Conservation (phyloP, 75 land plant species). For the Pinus taeda region DNA sequence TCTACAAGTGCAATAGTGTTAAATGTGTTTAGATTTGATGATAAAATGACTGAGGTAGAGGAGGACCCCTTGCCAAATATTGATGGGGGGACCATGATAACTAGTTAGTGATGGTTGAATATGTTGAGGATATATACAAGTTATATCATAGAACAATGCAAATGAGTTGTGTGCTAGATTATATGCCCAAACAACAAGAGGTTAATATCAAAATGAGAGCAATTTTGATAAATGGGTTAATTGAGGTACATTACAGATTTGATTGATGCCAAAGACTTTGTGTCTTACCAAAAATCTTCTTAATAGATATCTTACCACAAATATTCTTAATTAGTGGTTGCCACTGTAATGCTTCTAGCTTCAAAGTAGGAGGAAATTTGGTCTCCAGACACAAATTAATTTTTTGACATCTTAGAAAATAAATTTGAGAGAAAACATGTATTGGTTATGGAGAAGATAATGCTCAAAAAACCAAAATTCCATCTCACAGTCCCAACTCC, state of each 20-base stretch:
- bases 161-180: slow-evolving; percentile 30
- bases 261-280: slow-evolving; percentile 85
- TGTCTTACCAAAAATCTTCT: slow-evolving; percentile 64
- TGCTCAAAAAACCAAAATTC: slow-evolving; percentile 76
- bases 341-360: slow-evolving; percentile 83
- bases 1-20: slow-evolving; percentile 31
- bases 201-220: slow-evolving; percentile 86
- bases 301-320: slow-evolving; percentile 72
- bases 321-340: slow-evolving; percentile 62
- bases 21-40: not conserved
- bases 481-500: slow-evolving; percentile 80
- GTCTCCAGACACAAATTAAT: slow-evolving; percentile 69
- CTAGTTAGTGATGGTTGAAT: slow-evolving; percentile 81
- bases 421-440: slow-evolving; percentile 67
- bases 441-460: slow-evolving; percentile 72
- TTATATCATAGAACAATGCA: slow-evolving; percentile 63
- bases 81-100: slow-evolving; percentile 61
- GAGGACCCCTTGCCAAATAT: slow-evolving; percentile 26
- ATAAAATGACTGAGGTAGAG: slow-evolving; percentile 4
- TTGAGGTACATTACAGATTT: slow-evolving; percentile 85
- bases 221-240: slow-evolving; percentile 79
- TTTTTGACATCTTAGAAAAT: slow-evolving; percentile 64
- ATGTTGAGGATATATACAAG: slow-evolving; percentile 90
- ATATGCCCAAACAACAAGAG: slow-evolving; percentile 67
- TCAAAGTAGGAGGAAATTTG: slow-evolving; percentile 89